phyloP scores from a whole-genome alignment of 2,329 filamentous ascomycete genomes.

The Botrytis aclada region DNA sequence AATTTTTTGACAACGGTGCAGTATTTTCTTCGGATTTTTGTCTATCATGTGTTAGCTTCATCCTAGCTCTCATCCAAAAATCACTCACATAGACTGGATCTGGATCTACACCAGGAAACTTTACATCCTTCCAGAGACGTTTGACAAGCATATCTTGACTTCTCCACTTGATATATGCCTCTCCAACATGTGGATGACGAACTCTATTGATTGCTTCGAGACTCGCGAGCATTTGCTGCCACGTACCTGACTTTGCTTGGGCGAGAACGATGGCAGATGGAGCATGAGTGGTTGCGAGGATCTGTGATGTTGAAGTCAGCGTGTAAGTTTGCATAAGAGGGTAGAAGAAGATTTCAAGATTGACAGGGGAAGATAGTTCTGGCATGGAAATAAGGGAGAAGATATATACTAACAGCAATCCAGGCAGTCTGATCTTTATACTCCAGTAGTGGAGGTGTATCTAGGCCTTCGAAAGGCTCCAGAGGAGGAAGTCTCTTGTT shows the following conservation, averaged over 20 bases:
- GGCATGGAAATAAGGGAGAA: neutral
- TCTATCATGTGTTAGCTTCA: neutral
- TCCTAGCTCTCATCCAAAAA: accelerated
- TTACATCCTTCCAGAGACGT: neutral
- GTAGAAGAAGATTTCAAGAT: neutral
- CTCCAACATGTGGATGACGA: neutral
- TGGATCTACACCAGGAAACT: neutral
- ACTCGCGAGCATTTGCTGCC: neutral
- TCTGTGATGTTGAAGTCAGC: neutral
- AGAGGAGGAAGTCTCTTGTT: neutral
- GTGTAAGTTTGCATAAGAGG: neutral
- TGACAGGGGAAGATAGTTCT: neutral
- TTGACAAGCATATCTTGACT: constrained; percentile 7
- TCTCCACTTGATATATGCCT: constrained; percentile 5
- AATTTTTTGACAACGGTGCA: neutral
- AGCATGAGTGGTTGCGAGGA: neutral
- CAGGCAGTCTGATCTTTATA: neutral
- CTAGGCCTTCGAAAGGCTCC: neutral
- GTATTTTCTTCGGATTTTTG: neutral
- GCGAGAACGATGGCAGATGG: neutral
- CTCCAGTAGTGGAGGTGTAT: neutral
- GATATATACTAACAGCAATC: neutral
- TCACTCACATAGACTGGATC: neutral
- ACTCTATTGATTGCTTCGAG: neutral
- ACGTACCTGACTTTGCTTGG: neutral